Base-by-base conservation (phyloP, 2,329 filamentous ascomycete genomes). In the Mariannaea elegans region DNA sequence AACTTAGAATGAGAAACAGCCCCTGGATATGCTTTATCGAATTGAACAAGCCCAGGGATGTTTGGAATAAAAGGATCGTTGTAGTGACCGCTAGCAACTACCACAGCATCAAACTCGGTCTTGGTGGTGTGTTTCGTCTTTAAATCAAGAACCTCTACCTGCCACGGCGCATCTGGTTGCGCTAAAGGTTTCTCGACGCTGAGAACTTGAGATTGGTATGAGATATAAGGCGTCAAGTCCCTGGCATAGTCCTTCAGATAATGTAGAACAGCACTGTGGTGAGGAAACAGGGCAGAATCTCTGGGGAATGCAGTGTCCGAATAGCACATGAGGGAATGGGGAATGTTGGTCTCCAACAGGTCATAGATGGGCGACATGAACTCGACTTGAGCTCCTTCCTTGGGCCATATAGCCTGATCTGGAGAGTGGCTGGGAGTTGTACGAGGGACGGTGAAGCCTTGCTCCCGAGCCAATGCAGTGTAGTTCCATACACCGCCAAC, bases 401-500 rank as follows among this genome's bases (percentile, higher is more conserved):
- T 68, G n/a, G 72, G 59, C 55, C 62, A 62, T 4, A 76, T 69
- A 14, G 72, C 71, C 82, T 85, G 87, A 77, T 82, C 76, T 3
- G 73, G 71, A 4, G 63, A 49, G 14, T 47, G 62, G 18, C 67
- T 73, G 0, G 76, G 76, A 41, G 59, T 52, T 2, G 73, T 75
- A 36, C 75, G 64, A 2, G 72, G 72, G 7, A 74, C 59, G 4
- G 69, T 58, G 46, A 74, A 73, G 44, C 63, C 66, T 7, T 70
- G 49, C 46, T 73, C 72, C 4, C 59, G 60, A 27, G 57, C 65
- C 3, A 65, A 34, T 1, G 70, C 54, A 31, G 82, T 85, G 67
- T 91, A 88, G 63, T 90, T 90, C 91, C 91, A 94, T 5, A 91
- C 82, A 1, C 91, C 91, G 14, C 90, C 91, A 2, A 85, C 80